These are phyloP conservation scores for Gentiana straminea DNA, from an alignment of 257 asterid species.

Conservation along the genomic window DNA sequence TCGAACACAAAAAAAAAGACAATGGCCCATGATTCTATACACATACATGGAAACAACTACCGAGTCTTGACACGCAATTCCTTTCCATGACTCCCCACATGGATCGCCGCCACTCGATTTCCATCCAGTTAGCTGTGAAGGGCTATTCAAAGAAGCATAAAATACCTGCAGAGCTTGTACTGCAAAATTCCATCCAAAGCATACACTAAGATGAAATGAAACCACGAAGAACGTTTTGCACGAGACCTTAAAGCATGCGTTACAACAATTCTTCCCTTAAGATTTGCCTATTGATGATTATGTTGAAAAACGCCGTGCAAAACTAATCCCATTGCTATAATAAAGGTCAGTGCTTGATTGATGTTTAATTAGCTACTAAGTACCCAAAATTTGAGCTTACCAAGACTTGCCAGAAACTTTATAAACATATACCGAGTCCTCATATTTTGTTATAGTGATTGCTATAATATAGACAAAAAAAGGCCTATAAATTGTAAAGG, in stretches of 20 bases:
- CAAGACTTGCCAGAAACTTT: neutral
- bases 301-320: neutral
- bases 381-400: too few relatives aligned
- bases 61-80: slow-evolving; percentile 70
- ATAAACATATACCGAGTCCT: too few relatives aligned
- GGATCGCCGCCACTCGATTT: slow-evolving; percentile 87
- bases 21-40: neutral
- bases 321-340: neutral
- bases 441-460: too few relatives aligned
- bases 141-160: slow-evolving; percentile 65
- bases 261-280: too few relatives aligned
- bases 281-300: neutral
- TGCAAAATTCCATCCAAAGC: slow-evolving; percentile 21
- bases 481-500: too few relatives aligned
- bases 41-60: slow-evolving; percentile 82
- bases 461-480: too few relatives aligned
- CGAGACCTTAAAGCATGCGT: too few relatives aligned
- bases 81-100: slow-evolving; percentile 89
- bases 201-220: neutral
- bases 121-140: slow-evolving; percentile 78
- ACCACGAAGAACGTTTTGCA: neutral
- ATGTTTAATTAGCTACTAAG: too few relatives aligned
- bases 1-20: slow-evolving; percentile 4
- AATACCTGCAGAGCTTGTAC: slow-evolving; percentile 83
- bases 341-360: too few relatives aligned